Evolutionary conservation across 2,329 filamentous ascomycete genomes (phyloP), one percentile per base, ranked within the genome.

Genomic region (Fusarium albidum): DNA sequence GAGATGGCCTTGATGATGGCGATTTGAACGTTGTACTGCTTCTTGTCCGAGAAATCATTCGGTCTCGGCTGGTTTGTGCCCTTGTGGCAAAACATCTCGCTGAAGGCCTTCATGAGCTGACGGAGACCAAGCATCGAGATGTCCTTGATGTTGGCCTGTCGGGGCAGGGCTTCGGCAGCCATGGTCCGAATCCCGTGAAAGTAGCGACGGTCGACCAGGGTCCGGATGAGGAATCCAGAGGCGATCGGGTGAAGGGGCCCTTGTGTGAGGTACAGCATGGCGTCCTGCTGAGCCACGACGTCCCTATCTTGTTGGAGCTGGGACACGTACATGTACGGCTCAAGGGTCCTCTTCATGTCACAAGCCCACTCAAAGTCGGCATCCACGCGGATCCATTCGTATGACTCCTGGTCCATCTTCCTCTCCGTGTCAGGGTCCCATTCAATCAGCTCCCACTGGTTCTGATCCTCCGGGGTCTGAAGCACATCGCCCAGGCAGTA

Each of bases 301-400:
- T 99, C 96, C 65, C 94, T 84, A 73, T 99, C 95, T 73, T 99
- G 95, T 71, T 99, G 95, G 57, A 99, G 80, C 72, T 99, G 95
- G 17, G 95, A 97, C 52, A 96, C 86, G 71, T 95, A 97, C 96
- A 99, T 99, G 79, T 98, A 98, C 5, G 91, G 86, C 38, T 92
- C 92, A 82, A 97, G 92, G 59, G 88, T 88, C 10, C 82, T 80
- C 55, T 89, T 87, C 73, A 96, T 90, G 63, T 88, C 88, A 73
- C 90, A 95, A 52, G 97, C 88, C 95, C 95, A 99, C 72, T 99
- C 95, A 64, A 98, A 98, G 73, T 99, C 96, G 13, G 94, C 93
- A 72, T 99, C 95, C 76, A 98, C 90, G 15, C 95, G 89, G 64
- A 99, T 96, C 95, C 96, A 99, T 71, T 99, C 95, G 68, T 97